phyloP scores from a whole-genome alignment of 495 filamentous ascomycete genomes.

The Thozetella sp. region DNA sequence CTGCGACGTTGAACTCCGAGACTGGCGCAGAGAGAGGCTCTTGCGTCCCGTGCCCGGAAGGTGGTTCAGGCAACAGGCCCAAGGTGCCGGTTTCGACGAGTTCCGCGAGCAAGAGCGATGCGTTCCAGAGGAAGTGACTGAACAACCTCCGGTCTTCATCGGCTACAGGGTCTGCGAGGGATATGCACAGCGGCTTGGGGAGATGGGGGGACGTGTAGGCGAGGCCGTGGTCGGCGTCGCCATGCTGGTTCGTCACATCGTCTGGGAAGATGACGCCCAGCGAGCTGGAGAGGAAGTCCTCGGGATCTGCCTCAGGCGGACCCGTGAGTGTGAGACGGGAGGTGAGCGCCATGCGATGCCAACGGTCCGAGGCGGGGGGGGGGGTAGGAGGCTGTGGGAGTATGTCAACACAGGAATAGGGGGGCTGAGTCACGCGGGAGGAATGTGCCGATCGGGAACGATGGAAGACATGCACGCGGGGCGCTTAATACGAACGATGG shows the following conservation, averaged over 20 bases:
- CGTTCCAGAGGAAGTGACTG: slow-evolving; percentile 86
- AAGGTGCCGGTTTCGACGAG: slow-evolving; percentile 56
- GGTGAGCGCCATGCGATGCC: slow-evolving; percentile 35
- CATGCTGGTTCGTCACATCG: slow-evolving; percentile 72
- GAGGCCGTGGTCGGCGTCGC: slow-evolving; percentile 66
- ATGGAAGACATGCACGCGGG: too few relatives aligned
- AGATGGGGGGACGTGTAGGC: slow-evolving; percentile 67
- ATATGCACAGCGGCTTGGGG: slow-evolving; percentile 40
- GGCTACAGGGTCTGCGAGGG: slow-evolving; percentile 54
- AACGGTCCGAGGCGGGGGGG: neutral
- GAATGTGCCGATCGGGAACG: neutral
- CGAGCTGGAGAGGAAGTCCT: slow-evolving; percentile 67
- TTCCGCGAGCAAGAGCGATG: slow-evolving; percentile 72
- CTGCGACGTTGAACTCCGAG: slow-evolving; percentile 31
- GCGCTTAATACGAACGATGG: neutral
- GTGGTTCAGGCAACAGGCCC: slow-evolving; percentile 11
- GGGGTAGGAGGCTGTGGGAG: neutral
- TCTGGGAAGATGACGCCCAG: slow-evolving; percentile 77
- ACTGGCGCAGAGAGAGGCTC: slow-evolving; percentile 1
- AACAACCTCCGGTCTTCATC: slow-evolving; percentile 67
- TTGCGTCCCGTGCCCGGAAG: slow-evolving; percentile 2
- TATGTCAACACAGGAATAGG: neutral
- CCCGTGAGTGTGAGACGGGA: slow-evolving; percentile 40
- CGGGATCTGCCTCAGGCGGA: slow-evolving; percentile 37
- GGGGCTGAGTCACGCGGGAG: neutral